Base-by-base conservation (phyloP, 805 yeast species). In the Candida sithepensis region DNA sequence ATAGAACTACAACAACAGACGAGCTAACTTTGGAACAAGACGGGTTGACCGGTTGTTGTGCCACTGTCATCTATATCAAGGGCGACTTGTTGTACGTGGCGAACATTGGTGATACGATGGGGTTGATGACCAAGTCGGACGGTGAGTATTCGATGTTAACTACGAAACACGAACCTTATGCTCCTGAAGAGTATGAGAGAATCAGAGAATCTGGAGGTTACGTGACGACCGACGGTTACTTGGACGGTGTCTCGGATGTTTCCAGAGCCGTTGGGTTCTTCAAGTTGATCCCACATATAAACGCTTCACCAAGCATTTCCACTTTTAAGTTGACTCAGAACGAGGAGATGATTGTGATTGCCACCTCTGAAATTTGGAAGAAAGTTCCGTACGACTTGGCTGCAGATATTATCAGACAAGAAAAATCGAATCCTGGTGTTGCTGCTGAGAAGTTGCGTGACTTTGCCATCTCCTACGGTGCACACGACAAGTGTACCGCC, bases 381-480 rank as follows among this genome's bases (percentile, higher is more conserved):
- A 79, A 75, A 57, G 76, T 94, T 52, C 79, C 90, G 8, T 81
- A 80, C 54, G 95, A 90, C 58, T 76, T 88, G 13, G 97, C 96
- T 0, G 96, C 91, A 32, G 99, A 94, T 66, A 82, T 94, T 47
- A 84, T 91, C 13, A 76, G 96, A 51, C 88, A 84, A 52, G 88
- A 84, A 58, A 82, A 81, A 57, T 82, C 82, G 18, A 88, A 88
- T 56, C 96, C 97, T 2, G 84, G 88, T 81, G 64, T 82, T 22
- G 97, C 97, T 0, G 97, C 99, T 0, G 95, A 89, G 57, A 89
- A 87, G 60, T 72, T 94, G 55, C 80, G 98, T 60, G 99, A 94
- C 66, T 89, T 85, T 70, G 97, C 98, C 1, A 80, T 92, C 50
- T 84, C 97, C 1, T 94, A 90, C 65, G 98, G 98, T 20, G 85